Conservation (phyloP, 805 yeast species). For the Teunomyces barrocoloradensis region DNA sequence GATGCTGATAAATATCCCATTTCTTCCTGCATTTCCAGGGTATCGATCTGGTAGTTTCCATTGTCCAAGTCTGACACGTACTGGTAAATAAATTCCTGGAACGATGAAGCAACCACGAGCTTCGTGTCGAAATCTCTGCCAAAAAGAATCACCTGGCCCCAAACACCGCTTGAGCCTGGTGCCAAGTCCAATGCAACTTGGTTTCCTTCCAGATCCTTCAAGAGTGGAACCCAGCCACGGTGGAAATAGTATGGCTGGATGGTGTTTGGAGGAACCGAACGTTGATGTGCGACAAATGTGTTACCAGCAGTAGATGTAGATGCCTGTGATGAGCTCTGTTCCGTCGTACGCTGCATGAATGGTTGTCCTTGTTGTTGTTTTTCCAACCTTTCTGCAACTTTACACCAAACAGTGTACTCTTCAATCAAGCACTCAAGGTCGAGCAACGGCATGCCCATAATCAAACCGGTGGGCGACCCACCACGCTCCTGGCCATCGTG, state of each 20-base stretch:
- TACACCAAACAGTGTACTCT: conserved; percentile 41
- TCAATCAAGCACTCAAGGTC: conserved; percentile 43
- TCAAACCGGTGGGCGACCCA: conserved; percentile 44
- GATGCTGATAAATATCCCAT: conserved; percentile 37
- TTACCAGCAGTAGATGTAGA: conserved; percentile 17
- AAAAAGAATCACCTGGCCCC: conserved; percentile 90
- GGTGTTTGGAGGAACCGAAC: conserved; percentile 37
- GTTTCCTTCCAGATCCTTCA: conserved; percentile 87
- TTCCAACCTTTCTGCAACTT: conserved; percentile 40
- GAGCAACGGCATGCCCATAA: conserved; percentile 42
- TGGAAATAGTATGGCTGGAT: conserved; percentile 36
- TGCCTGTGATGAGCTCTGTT: conserved; percentile 12
- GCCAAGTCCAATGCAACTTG: conserved; percentile 83
- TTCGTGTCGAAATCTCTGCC: conserved; percentile 94
- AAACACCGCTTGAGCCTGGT: conserved; percentile 64
- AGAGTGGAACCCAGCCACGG: conserved; percentile 78
- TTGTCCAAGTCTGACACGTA: conserved; percentile 39
- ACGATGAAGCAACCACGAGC: conserved; percentile 63
- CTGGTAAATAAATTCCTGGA: conserved; percentile 40
- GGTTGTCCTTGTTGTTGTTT: conserved; percentile 25
- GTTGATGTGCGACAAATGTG: conserved; percentile 33
- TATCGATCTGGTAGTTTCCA: conserved; percentile 41
- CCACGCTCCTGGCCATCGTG: conserved; percentile 48
- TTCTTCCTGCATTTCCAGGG: conserved; percentile 27
- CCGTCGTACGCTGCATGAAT: conserved; percentile 23